A percentile compares a stretch with the other conserved stretches of the same genome.
phyloP scores from a whole-genome alignment of 148 eudicot genomes.

The Dysphania ambrosioides region DNA sequence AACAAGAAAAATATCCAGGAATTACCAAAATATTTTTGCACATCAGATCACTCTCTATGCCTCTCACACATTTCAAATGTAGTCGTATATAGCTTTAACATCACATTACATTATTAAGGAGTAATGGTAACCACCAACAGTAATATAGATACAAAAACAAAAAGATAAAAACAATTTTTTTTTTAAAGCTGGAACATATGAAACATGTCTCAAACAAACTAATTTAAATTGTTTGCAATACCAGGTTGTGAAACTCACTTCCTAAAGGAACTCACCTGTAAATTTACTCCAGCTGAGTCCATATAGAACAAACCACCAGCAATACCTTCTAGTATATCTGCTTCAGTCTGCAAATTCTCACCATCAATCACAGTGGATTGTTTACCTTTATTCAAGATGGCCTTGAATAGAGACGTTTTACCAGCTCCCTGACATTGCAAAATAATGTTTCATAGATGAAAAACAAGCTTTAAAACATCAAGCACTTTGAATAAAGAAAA shows the following conservation, averaged over 20 bases:
- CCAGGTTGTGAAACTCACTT: slow-evolving; percentile 7
- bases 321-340: slow-evolving; percentile 71
- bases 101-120: too few species aligned
- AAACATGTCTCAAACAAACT: not conserved
- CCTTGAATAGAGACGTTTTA: slow-evolving; percentile 86
- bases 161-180: too few species aligned
- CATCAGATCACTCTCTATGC: not conserved
- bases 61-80: not conserved
- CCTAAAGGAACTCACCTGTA: slow-evolving; percentile 58
- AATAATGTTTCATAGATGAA: slow-evolving; percentile 10
- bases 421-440: slow-evolving; percentile 77
- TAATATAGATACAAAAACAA: not conserved
- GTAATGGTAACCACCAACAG: not conserved
- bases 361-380: slow-evolving; percentile 25
- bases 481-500: not conserved
- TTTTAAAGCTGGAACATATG: too few species aligned
- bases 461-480: not conserved
- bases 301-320: slow-evolving; percentile 85
- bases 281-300: slow-evolving; percentile 80
- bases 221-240: not conserved
- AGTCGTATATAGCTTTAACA: not conserved
- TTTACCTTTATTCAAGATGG: slow-evolving; percentile 62
- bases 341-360: slow-evolving; percentile 52
- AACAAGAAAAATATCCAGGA: not conserved
- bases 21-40: not conserved